Conservation (phyloP, 768 basidiomycete species). For the Porpolomopsis calyptriformis region DNA sequence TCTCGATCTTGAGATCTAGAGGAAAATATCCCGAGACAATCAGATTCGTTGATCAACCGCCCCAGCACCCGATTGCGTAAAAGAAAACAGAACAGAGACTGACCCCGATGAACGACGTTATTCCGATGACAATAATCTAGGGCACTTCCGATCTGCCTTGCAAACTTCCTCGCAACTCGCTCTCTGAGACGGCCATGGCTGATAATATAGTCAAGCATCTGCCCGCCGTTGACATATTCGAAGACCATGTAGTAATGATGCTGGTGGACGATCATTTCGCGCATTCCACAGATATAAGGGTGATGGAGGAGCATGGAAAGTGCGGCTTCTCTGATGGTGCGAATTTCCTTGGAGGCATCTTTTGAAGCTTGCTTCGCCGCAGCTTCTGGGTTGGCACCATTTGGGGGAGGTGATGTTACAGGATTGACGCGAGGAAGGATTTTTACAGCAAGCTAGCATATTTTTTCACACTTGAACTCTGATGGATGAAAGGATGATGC, state of each 20-base stretch:
- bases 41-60: conserved; percentile 6
- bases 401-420: conserved; percentile 36
- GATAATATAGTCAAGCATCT: conserved; percentile 99
- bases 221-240: conserved; percentile 97
- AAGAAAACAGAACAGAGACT: conserved; percentile 10
- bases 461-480: conserved; percentile 1
- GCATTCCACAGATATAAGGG: conserved; percentile 99
- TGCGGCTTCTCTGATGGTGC: conserved; percentile 92
- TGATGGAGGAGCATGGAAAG: conserved; percentile 94
- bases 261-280: conserved; percentile 94
- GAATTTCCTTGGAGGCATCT: conserved; percentile 93
- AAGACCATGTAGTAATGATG: conserved; percentile 99
- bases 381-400: conserved; percentile 34
- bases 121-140: conserved; percentile 96
- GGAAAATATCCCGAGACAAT: not conserved
- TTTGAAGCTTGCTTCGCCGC: conserved; percentile 70
- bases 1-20: conserved; percentile 94
- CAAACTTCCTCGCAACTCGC: conserved; percentile 94
- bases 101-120: conserved; percentile 91
- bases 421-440: conserved; percentile 85
- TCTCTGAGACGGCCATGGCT: conserved; percentile 92
- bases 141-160: conserved; percentile 92
- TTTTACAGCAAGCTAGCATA: conserved; percentile 85
- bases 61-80: conserved; percentile 1
- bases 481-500: conserved; percentile 1